phyloP scores from a whole-genome alignment of 228 moss, liverwort and hornwort species.

The Sphagnum fallax region DNA sequence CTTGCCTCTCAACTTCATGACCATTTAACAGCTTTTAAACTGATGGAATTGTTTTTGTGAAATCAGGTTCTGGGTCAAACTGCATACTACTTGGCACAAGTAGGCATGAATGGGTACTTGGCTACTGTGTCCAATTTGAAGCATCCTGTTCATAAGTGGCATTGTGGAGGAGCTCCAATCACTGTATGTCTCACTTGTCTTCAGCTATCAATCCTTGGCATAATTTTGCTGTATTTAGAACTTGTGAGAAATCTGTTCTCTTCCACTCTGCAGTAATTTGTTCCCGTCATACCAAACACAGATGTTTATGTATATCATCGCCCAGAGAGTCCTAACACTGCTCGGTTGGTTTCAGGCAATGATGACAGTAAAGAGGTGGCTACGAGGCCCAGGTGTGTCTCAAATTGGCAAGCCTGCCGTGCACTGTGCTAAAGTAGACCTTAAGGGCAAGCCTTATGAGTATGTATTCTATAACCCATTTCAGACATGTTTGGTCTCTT shows the following conservation, averaged over 20 bases:
- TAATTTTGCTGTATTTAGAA: no score
- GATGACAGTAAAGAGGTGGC: slow-evolving; percentile 99
- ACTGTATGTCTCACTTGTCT: slow-evolving; percentile 29
- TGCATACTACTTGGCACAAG: slow-evolving; percentile 81
- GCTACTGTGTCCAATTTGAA: slow-evolving; percentile 93
- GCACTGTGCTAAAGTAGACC: slow-evolving; percentile 90
- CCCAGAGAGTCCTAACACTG: no score
- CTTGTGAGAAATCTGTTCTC: no score
- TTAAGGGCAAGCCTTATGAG: slow-evolving; percentile 95
- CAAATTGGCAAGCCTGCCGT: slow-evolving; percentile 96
- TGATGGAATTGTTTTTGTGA: not conserved
- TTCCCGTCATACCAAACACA: no score
- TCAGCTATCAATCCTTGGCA: no score
- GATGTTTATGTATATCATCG: no score
- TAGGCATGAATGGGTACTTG: slow-evolving; percentile 90
- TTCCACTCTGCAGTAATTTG: no score
- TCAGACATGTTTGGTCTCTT: no score
- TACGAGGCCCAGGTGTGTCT: slow-evolving; percentile 93
- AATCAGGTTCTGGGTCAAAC: slow-evolving; percentile 83
- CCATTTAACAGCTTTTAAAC: no score
- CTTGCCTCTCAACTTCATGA: no score
- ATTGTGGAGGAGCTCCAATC: slow-evolving; percentile 93
- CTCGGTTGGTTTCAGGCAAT: slow-evolving; percentile 48
- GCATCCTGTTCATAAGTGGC: slow-evolving; percentile 74
- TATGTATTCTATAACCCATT: slow-evolving; percentile 9